Conservation (phyloP, 208 protist species). For the Wallacemonas collosoma region DNA sequence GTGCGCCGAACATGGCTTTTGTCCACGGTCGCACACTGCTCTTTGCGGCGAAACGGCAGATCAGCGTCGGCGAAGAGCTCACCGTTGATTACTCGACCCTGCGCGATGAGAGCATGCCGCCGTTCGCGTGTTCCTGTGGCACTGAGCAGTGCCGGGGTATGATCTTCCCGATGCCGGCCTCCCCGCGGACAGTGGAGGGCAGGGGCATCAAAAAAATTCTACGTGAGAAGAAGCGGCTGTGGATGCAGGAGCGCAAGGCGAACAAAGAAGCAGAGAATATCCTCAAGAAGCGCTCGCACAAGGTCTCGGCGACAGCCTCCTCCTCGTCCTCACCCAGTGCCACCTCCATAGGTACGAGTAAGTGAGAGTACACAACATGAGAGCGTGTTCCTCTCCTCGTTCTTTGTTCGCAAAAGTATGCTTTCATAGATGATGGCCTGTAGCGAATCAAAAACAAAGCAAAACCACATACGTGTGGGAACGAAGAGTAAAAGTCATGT, state of each 20-base stretch:
- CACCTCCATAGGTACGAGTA: constrained; percentile 9
- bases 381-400: neutral
- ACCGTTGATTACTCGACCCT: constrained; percentile 88
- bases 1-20: constrained; percentile 89
- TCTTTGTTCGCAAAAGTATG: neutral
- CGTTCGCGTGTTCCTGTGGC: constrained; percentile 83
- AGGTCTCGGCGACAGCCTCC: neutral
- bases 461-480: no score
- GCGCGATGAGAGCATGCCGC: constrained; percentile 78
- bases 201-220: constrained; percentile 58
- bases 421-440: no score
- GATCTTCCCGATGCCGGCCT: constrained; percentile 74
- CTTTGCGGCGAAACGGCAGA: constrained; percentile 74
- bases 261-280: constrained; percentile 73
- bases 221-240: constrained; percentile 75
- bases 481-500: no score
- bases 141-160: constrained; percentile 82
- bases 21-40: constrained; percentile 80
- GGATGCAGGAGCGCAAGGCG: constrained; percentile 73
- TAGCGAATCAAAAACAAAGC: no score
- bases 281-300: constrained; percentile 62
- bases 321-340: constrained; percentile 17
- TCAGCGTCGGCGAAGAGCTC: constrained; percentile 85
- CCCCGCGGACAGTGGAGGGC: constrained; percentile 64
- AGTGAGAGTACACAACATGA: neutral